phyloP scores from a whole-genome alignment of 75 land plant species.

The Sequoia sempervirens region DNA sequence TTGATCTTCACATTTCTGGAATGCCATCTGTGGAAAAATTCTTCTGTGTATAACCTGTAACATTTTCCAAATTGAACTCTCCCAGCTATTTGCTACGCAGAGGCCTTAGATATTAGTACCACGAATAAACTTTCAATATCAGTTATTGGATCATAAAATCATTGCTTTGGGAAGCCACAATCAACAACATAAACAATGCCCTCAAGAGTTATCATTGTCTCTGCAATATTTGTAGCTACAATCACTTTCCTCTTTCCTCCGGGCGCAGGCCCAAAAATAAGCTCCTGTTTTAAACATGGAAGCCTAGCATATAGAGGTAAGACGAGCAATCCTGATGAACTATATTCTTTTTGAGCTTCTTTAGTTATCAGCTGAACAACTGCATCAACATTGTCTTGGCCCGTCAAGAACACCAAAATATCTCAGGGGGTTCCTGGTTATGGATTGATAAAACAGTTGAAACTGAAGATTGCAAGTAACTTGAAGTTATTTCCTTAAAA shows the following conservation, averaged over 20 bases:
- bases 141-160: slow-evolving; percentile 90
- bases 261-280: slow-evolving; percentile 75
- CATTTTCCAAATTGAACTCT: too few species aligned
- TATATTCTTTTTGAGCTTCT: slow-evolving; percentile 36
- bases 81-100: too few species aligned
- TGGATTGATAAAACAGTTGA: slow-evolving; percentile 70
- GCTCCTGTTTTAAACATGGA: too few species aligned
- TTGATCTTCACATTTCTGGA: slow-evolving; percentile 95
- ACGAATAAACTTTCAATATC: too few species aligned
- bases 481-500: slow-evolving; percentile 64
- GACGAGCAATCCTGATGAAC: slow-evolving; percentile 29
- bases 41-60: slow-evolving; percentile 92
- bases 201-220: slow-evolving; percentile 93
- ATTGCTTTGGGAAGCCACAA: slow-evolving; percentile 93
- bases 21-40: slow-evolving; percentile 64
- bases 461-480: slow-evolving; percentile 77
- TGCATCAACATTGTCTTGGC: slow-evolving; percentile 96
- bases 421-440: slow-evolving; percentile 77
- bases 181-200: slow-evolving; percentile 96
- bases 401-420: slow-evolving; percentile 88
- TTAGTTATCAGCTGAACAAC: slow-evolving; percentile 65
- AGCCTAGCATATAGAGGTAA: too few species aligned
- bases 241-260: slow-evolving; percentile 93
- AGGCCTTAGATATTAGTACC: too few species aligned
- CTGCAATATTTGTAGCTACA: slow-evolving; percentile 94